Conservation (phyloP, 108 stramenopile genomes). For the Schizochytrium sp. region DNA sequence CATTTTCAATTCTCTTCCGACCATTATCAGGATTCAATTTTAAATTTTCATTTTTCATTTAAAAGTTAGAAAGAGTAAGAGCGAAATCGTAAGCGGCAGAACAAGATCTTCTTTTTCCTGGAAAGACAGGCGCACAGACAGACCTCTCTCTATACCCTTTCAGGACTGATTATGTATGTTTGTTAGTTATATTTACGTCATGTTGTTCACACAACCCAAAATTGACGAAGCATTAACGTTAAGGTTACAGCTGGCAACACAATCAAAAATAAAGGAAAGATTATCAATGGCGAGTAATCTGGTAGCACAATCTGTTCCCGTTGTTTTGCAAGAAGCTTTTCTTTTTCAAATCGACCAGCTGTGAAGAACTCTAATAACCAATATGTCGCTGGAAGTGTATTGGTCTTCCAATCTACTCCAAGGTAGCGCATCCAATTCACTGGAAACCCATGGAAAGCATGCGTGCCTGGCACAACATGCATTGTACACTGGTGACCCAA, state of each 20-base stretch:
- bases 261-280: slow-evolving; percentile 30
- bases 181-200: too few relatives aligned
- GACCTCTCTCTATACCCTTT: too few relatives aligned
- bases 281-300: slow-evolving; percentile 41
- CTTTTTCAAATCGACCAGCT: slow-evolving; percentile 6
- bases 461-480: slow-evolving; percentile 14
- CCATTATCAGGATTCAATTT: too few relatives aligned
- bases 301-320: neutral
- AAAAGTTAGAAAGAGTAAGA: too few relatives aligned
- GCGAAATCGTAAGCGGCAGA: too few relatives aligned
- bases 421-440: slow-evolving; percentile 59
- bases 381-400: slow-evolving; percentile 37
- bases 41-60: too few relatives aligned
- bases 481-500: neutral
- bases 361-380: neutral
- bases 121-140: too few relatives aligned
- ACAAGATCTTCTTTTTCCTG: too few relatives aligned
- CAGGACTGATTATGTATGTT: too few relatives aligned
- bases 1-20: too few relatives aligned
- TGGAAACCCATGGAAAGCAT: slow-evolving; percentile 60
- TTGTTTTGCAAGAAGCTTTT: neutral
- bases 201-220: neutral
- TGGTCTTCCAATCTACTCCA: slow-evolving; percentile 46
- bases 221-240: neutral
- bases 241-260: neutral